Evolutionary conservation across 2,329 filamentous ascomycete species (phyloP), one percentile per base, ranked within the genome.

Genomic region (Bipolaris zeicola): DNA sequence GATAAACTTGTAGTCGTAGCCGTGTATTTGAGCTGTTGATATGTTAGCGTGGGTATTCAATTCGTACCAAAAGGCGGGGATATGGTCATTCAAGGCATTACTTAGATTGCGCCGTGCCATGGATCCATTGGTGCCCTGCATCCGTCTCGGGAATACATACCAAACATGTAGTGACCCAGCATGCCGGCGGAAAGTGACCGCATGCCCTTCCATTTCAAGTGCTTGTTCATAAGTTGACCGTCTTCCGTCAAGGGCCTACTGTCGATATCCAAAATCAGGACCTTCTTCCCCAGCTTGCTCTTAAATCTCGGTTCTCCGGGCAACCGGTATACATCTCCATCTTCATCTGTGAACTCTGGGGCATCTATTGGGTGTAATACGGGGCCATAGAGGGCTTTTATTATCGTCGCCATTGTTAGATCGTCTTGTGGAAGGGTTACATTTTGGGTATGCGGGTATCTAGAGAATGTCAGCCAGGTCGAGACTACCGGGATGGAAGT

Each of bases 1-100:
- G 28, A 82, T 75, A 50, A 81, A 77, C 33, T 80, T 79, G 65
- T 82, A 82, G 48, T 81, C 78, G 66, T 81, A 82, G 5, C 80
- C 80, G 63, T 82, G 81, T 45, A 82, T 80, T 64, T 69, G 68
- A 18, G 77, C 77, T 77, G 60, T 58, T 6, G n/a, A 42, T 33
- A 14, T 48, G 56, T 70, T 51, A 67, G 64, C 45, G 5, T 18
- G 38, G 43, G 31, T 43, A 13, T 38, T 39, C 36, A 22, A 7
- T 28, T 24, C 18, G 10, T 31, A 33, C 22, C 46, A 38, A 22
- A 18, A 18, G 26, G 16, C 11, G 10, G 16, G 16, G 13, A 6
- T 14, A 7, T 34, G 28, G 28, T 34, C 16, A 22, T 20, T 13
- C 16, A 22, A 18, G 28, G 28, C 16, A 45, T 22, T 24, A 10